These are phyloP conservation scores for Curvularia sp. DNA, from an alignment of 2,329 filamentous ascomycete species.

Conservation along the genomic window DNA sequence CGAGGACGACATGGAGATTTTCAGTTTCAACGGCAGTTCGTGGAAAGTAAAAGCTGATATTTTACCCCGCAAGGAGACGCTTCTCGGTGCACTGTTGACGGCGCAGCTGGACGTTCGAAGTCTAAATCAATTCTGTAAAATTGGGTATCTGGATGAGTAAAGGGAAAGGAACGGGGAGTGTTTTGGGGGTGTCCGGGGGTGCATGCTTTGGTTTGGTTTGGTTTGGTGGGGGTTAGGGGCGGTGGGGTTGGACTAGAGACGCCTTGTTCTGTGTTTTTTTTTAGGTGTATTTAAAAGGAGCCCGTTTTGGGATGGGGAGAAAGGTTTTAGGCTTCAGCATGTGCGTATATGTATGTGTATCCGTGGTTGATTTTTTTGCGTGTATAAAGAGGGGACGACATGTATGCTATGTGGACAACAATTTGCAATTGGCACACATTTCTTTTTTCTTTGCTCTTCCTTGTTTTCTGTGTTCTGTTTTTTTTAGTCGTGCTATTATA, in stretches of 20 bases:
- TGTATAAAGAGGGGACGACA: background rate
- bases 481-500: background rate
- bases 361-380: background rate
- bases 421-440: background rate
- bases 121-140: conserved; percentile 52
- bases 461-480: background rate
- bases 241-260: background rate
- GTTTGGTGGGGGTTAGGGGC: background rate
- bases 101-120: conserved; percentile 54
- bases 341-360: conserved; percentile 1
- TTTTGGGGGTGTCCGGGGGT: background rate
- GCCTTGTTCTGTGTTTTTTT: background rate
- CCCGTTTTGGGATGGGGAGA: background rate
- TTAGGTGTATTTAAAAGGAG: background rate
- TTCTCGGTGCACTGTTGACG: conserved; percentile 57
- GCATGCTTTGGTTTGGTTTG: background rate
- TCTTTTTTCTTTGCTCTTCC: background rate
- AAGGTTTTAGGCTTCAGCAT: background rate
- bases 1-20: conserved; percentile 45
- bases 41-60: conserved; percentile 52
- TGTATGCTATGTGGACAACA: background rate
- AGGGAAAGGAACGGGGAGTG: background rate
- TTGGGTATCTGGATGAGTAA: conserved; percentile 48
- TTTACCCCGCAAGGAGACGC: conserved; percentile 55
- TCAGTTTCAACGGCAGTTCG: conserved; percentile 39